These are phyloP conservation scores for Dactylellina drechsleri DNA, from an alignment of 2,329 filamentous ascomycete genomes.

Conservation along the genomic window DNA sequence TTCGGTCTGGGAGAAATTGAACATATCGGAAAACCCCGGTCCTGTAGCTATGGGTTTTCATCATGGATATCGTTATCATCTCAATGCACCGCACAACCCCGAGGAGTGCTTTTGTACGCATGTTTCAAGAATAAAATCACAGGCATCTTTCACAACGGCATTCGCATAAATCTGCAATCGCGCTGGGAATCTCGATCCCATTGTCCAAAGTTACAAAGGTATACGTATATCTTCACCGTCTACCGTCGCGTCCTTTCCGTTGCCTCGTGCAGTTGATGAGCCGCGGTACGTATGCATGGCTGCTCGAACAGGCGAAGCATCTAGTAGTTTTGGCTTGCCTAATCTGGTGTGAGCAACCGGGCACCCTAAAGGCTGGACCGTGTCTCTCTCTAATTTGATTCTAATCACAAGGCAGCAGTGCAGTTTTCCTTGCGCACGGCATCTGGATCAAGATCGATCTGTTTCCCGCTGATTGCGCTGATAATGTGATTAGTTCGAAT, in stretches of 20 bases:
- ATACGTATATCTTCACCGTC: conserved; percentile 8
- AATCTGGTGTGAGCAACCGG: conserved; percentile 36
- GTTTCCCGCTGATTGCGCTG: conserved; percentile 4
- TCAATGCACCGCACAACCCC: not conserved
- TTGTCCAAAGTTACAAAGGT: not conserved
- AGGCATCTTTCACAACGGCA: not conserved
- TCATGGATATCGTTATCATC: conserved; percentile 4
- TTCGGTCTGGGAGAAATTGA: not conserved
- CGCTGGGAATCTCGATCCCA: not conserved
- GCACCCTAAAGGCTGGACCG: conserved; percentile 18
- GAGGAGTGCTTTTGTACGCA: conserved; percentile 6
- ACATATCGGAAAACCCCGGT: not conserved
- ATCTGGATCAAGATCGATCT: conserved; percentile 39
- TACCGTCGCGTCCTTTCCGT: conserved; percentile 5
- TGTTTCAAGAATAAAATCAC: not conserved
- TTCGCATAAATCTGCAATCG: not conserved
- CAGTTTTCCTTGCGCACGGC: conserved; percentile 3
- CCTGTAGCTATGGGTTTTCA: not conserved
- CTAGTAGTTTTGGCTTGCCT: conserved; percentile 45
- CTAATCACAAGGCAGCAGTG: conserved; percentile 37
- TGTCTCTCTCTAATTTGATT: conserved; percentile 41
- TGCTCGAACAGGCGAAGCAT: conserved; percentile 23
- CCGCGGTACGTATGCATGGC: conserved; percentile 19
- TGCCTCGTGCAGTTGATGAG: conserved; percentile 25
- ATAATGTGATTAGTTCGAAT: not conserved